These are phyloP conservation scores for Scalesia atractyloides DNA, from an alignment of 129 eudicot genomes.

Conservation along the genomic window DNA sequence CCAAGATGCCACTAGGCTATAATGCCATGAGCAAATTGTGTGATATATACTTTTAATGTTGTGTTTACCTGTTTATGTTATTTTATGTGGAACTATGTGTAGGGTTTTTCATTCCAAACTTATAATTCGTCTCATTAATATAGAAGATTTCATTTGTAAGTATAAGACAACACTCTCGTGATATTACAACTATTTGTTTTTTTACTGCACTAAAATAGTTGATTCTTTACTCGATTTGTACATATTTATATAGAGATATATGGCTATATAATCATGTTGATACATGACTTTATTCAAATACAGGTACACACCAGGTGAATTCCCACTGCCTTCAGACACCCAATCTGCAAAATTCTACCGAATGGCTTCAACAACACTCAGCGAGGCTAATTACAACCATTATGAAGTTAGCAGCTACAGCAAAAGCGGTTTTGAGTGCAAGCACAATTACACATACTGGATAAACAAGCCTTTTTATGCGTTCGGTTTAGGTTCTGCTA, in stretches of 20 bases:
- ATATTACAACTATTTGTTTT: not conserved
- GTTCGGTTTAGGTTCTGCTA: conserved; percentile 89
- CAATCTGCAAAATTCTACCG: conserved; percentile 83
- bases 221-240: not conserved
- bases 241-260: not conserved
- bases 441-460: conserved; percentile 91
- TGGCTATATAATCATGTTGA: not conserved
- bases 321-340: conserved; percentile 82
- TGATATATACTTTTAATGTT: not conserved
- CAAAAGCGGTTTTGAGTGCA: conserved; percentile 71
- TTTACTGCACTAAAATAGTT: not conserved
- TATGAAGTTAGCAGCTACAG: conserved; percentile 92
- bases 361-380: conserved; percentile 74
- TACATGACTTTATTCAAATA: not conserved
- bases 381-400: conserved; percentile 72
- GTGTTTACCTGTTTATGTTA: not conserved
- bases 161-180: not conserved
- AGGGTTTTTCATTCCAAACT: not conserved
- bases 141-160: not conserved
- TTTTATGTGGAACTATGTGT: not conserved
- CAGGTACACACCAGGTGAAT: conserved; percentile 94
- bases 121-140: not conserved
- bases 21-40: too few species aligned
- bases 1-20: too few species aligned
- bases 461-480: conserved; percentile 76